A percentile compares a stretch with the other conserved stretches of the same genome.
These are phyloP conservation scores for Mortierella polycephala DNA, from an alignment of 371 early-diverging fungal genomes.

Conservation along the genomic window DNA sequence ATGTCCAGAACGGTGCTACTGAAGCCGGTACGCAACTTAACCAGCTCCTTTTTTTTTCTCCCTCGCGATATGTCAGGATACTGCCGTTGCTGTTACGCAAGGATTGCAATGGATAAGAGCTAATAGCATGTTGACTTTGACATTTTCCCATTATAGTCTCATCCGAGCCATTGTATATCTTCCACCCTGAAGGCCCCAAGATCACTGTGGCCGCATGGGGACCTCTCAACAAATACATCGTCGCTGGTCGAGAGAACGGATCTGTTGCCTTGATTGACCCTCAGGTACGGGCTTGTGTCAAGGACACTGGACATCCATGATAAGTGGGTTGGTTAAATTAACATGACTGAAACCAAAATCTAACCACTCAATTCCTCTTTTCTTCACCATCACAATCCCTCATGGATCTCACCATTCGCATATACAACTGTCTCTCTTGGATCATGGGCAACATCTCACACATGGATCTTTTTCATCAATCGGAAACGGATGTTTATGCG, in stretches of 20 bases:
- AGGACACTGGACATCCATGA: not conserved
- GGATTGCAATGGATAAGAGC: too few relatives aligned
- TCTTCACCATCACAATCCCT: not conserved
- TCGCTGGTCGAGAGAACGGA: constrained; percentile 95
- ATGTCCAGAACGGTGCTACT: constrained; percentile 67
- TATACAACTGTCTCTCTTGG: not conserved
- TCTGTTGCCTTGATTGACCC: constrained; percentile 89
- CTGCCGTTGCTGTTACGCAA: too few relatives aligned
- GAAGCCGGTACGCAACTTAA: constrained; percentile 35
- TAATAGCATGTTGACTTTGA: not conserved
- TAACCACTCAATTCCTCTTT: not conserved
- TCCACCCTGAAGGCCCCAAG: constrained; percentile 77
- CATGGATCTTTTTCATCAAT: too few relatives aligned
- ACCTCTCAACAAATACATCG: constrained; percentile 88
- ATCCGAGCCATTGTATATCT: constrained; percentile 79
- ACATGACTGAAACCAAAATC: too few relatives aligned
- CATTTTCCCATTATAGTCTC: constrained; percentile 61
- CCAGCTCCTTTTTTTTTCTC: not conserved
- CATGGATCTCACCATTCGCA: not conserved
- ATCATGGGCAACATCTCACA: not conserved
- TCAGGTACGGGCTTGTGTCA: constrained; percentile 55
- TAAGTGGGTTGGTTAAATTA: too few relatives aligned
- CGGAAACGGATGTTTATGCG: not conserved
- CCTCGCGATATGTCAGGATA: not conserved
- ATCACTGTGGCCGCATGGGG: constrained; percentile 96